Base-by-base conservation (phyloP, 495 filamentous ascomycete genomes). In the Cercophora samala region DNA sequence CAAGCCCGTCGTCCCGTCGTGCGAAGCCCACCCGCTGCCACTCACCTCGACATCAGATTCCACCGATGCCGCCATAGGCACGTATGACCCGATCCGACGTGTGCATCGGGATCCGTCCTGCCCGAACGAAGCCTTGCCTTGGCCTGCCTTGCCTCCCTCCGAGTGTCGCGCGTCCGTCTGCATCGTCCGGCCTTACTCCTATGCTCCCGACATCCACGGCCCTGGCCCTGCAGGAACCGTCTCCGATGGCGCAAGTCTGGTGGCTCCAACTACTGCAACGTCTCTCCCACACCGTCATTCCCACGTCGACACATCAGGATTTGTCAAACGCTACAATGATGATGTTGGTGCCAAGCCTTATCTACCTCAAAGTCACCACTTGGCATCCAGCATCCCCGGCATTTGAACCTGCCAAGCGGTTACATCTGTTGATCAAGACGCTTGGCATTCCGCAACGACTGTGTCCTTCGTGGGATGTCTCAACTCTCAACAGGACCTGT, bases 391-490 rank as follows among this genome's bases (percentile, higher is more conserved):
- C 58, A 62, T 32, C 52, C n/a, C 65, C 59, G 60, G 24, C 58
- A 21, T 60, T 29, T 66, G 60, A 66, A 29, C 46, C 46, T 60
- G 69, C 69, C 70, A 74, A 74, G 70, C 65, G 9, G 72, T 71
- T 69, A 72, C 65, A 69, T 65, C 51, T 69, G 70, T 26, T 68
- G 66, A 73, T 70, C 64, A 65, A 67, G 61, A 24, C 29, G 18
- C 71, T 73, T 73, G 71, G 71, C 71, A 73, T 67, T 69, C 66
- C 68, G 58, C 58, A 29, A 65, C 19, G 19, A 26, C 59, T 58
- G 61, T 37, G 23, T 37, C 60, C 58, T 59, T 61, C 65, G 63
- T 65, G 69, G 61, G 42, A 56, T 70, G 69, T 70, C 69, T 70
- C 66, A 68, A n/a, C n/a, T n/a, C n/a, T n/a, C n/a, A n/a, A n/a